A percentile compares a stretch with the other conserved stretches of the same genome.
phyloP scores from a whole-genome alignment of 345 rosid species.

The Citrus reticulata region DNA sequence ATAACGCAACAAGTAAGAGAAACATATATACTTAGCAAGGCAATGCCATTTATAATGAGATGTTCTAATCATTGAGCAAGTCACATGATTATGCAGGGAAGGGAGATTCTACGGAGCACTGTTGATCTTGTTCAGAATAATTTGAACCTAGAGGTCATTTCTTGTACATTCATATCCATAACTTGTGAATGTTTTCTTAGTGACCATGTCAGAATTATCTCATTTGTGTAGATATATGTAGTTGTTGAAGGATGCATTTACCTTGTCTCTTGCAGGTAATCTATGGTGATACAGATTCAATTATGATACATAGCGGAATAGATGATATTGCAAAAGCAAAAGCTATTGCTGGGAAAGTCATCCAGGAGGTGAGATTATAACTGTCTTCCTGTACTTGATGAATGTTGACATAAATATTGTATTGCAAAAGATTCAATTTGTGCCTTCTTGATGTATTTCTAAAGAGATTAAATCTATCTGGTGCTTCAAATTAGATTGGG shows the following conservation, averaged over 20 bases:
- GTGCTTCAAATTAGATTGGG: background rate
- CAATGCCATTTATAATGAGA: background rate
- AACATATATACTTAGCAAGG: background rate
- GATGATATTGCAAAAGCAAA: conserved; percentile 81
- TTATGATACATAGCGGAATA: conserved; percentile 92
- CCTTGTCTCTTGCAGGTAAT: conserved; percentile 64
- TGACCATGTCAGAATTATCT: conserved; percentile 15
- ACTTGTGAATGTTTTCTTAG: conserved; percentile 7
- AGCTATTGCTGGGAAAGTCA: conserved; percentile 77
- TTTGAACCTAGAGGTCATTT: conserved; percentile 76
- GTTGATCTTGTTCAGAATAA: conserved; percentile 95
- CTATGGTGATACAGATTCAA: conserved; percentile 98
- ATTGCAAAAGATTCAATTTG: background rate
- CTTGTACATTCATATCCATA: conserved; percentile 18
- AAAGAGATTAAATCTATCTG: background rate
- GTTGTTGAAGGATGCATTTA: conserved; percentile 16
- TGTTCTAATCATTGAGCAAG: conserved; percentile 11
- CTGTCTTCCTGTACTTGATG: background rate
- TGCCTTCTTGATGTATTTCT: background rate
- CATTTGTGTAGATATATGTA: conserved; percentile 8
- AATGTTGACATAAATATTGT: background rate
- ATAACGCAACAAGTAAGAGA: conserved; percentile 77
- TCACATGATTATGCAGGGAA: conserved; percentile 57
- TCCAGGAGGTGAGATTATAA: conserved; percentile 69
- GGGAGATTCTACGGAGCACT: conserved; percentile 94